These are phyloP conservation scores for Aegilops speltoides DNA, from an alignment of 176 grass and related monocot species.

Conservation along the genomic window DNA sequence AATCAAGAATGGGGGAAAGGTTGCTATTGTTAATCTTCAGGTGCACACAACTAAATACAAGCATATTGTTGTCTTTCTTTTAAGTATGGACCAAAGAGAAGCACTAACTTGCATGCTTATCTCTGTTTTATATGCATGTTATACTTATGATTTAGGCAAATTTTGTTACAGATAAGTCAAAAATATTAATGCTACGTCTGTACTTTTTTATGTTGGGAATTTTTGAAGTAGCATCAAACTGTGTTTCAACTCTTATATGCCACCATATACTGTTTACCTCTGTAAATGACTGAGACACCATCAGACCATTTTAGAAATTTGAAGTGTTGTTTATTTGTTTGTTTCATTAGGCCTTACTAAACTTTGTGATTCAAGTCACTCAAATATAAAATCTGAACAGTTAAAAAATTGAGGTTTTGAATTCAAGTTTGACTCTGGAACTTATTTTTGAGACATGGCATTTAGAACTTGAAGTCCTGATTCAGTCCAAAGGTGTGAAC, in stretches of 20 bases:
- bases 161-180: not conserved
- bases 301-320: not conserved
- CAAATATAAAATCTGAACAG: not conserved
- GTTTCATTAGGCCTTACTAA: not conserved
- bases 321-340: not conserved
- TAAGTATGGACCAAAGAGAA: not conserved
- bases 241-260: not conserved
- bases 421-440: not conserved
- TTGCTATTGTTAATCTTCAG: conserved; percentile 98
- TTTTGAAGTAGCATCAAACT: not conserved
- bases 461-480: not conserved
- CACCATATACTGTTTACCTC: not conserved
- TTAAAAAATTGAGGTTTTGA: not conserved
- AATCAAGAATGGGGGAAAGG: conserved; percentile 65
- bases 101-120: not conserved
- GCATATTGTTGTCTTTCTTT: conserved; percentile 6
- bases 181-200: not conserved
- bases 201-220: not conserved
- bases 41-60: conserved; percentile 32
- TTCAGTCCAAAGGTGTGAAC: not conserved
- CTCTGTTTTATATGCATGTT: not conserved
- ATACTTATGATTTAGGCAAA: not conserved
- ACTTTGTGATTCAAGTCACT: not conserved
- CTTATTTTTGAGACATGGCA: not conserved
- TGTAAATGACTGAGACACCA: not conserved